A percentile compares a stretch with the other conserved stretches of the same genome.
Conservation (phyloP, 2,329 filamentous ascomycete species). For the Ophiostoma perfectum region DNA sequence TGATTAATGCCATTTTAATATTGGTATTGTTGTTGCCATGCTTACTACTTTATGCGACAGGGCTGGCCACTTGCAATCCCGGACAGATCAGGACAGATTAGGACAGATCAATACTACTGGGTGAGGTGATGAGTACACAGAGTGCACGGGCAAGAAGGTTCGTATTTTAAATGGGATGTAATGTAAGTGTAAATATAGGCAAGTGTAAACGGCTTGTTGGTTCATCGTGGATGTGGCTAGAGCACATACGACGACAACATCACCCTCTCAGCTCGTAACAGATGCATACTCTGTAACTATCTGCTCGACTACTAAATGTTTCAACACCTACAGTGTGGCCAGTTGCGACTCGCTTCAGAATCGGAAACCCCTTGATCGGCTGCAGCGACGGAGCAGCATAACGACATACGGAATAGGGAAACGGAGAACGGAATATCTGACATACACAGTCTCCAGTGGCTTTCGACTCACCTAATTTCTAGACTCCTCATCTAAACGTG, state of each 20-base stretch:
- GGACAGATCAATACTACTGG: no score
- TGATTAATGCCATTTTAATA: neutral
- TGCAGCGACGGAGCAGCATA: neutral
- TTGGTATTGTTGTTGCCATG: neutral
- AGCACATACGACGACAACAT: neutral
- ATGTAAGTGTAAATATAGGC: no score
- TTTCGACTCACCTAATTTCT: no score
- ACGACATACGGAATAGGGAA: neutral
- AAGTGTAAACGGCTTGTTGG: neutral
- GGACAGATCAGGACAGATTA: neutral
- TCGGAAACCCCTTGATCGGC: constrained; percentile 1
- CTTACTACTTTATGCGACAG: constrained; percentile 12
- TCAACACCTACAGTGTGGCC: neutral
- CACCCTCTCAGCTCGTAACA: neutral
- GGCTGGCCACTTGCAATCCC: neutral
- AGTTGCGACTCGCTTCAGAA: constrained; percentile 2
- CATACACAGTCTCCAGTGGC: no score
- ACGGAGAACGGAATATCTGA: no score
- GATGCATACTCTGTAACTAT: neutral
- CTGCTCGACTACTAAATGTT: neutral
- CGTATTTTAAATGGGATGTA: no score
- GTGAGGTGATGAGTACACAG: no score
- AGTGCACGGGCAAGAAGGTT: no score
- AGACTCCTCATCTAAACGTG: neutral
- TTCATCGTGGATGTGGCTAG: neutral